Percentiles rank a stretch among this genome's conserved stretches.
Evolutionary conservation across 768 basidiomycete genomes (phyloP).

Genomic region (Leccinum sublutescens): DNA sequence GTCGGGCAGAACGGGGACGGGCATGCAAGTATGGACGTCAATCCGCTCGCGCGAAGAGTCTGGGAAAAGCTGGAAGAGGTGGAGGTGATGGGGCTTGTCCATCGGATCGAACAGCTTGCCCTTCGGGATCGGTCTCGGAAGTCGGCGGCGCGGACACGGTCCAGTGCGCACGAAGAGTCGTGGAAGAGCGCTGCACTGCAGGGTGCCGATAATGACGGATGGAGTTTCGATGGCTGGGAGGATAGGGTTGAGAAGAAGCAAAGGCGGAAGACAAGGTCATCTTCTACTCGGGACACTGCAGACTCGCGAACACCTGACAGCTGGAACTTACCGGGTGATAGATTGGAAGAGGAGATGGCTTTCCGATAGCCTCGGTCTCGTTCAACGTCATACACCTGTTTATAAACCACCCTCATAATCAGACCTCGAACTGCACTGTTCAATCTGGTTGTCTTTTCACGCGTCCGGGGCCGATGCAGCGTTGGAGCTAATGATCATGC

Average conservation of each 20-base stretch:
- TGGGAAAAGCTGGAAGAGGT: conserved; percentile 44
- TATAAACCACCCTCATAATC: not conserved
- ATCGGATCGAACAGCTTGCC: conserved; percentile 48
- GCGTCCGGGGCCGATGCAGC: too few relatives aligned
- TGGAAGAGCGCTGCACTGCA: too few relatives aligned
- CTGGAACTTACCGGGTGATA: conserved; percentile 3
- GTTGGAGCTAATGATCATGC: too few relatives aligned
- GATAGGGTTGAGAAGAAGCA: conserved; percentile 1
- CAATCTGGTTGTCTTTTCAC: too few relatives aligned
- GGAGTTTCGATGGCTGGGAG: conserved; percentile 53
- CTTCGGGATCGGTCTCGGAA: conserved; percentile 26
- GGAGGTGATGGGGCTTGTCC: conserved; percentile 52
- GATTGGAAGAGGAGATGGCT: not conserved
- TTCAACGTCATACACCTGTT: not conserved
- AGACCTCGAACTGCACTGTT: not conserved
- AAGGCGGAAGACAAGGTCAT: not conserved
- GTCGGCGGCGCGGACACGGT: too few relatives aligned
- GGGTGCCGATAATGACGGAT: conserved; percentile 33
- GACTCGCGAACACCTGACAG: not conserved
- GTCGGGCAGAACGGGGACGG: not conserved
- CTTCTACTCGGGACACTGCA: not conserved
- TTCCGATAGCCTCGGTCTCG: not conserved
- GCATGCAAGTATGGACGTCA: conserved; percentile 26
- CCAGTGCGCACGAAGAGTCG: too few relatives aligned
- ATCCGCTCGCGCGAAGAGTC: conserved; percentile 35